Evolutionary conservation across 108 stramenopile genomes (phyloP).

Genomic region (Nitzschia palea): DNA sequence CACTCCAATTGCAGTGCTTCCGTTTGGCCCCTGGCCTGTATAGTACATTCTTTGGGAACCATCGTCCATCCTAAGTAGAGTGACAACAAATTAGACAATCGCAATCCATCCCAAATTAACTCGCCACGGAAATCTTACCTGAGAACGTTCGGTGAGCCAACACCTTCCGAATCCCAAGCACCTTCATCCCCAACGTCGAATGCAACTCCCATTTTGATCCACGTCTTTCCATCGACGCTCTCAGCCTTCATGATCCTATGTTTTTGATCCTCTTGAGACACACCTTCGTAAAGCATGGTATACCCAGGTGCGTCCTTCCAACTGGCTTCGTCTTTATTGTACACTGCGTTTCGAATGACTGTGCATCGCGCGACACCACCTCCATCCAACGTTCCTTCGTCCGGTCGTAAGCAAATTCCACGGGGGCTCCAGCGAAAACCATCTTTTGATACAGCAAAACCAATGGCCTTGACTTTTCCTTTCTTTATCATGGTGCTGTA

Average conservation of each 20-base stretch:
- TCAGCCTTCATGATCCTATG: constrained; percentile 79
- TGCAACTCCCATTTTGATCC: constrained; percentile 72
- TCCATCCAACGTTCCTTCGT: constrained; percentile 61
- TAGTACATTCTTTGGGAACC: constrained; percentile 89
- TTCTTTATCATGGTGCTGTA: constrained; percentile 88
- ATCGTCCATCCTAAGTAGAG: constrained; percentile 68
- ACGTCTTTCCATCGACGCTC: constrained; percentile 62
- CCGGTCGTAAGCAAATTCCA: constrained; percentile 66
- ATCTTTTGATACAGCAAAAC: constrained; percentile 72
- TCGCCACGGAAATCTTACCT: constrained; percentile 30
- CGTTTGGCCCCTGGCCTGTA: constrained; percentile 72
- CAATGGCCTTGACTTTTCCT: constrained; percentile 78
- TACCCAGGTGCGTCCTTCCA: constrained; percentile 59
- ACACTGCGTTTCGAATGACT: constrained; percentile 63
- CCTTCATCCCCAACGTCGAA: constrained; percentile 71
- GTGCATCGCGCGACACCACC: constrained; percentile 80
- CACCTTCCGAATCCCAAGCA: constrained; percentile 73
- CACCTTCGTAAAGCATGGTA: constrained; percentile 82
- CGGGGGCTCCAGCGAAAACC: constrained; percentile 84
- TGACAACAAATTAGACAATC: background rate
- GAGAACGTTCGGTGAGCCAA: constrained; percentile 82
- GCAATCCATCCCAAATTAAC: background rate
- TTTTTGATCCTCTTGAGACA: constrained; percentile 67
- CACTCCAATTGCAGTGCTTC: constrained; percentile 81
- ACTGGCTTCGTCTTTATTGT: constrained; percentile 35